Evolutionary conservation across 306 rosid genomes (phyloP).

Genomic region (Quercus robur): DNA sequence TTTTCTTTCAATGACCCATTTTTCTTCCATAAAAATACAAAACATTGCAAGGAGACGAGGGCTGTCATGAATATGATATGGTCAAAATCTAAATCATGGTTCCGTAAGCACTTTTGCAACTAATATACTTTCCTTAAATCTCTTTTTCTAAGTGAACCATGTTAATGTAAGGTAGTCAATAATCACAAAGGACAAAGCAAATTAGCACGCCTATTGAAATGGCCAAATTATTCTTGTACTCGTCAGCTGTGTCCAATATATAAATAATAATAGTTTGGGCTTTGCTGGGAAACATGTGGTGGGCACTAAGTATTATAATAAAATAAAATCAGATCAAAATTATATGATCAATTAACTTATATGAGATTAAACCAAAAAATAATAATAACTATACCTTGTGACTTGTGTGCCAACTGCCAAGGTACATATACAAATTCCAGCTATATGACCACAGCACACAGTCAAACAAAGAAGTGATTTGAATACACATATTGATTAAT

Average conservation of each 20-base stretch:
- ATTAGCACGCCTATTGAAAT: slow-evolving; percentile 10
- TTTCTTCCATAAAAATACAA: slow-evolving; percentile 25
- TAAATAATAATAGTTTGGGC: neutral
- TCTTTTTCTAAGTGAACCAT: slow-evolving; percentile 6
- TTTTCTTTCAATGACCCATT: slow-evolving; percentile 35
- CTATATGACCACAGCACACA: too few species aligned
- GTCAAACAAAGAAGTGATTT: too few species aligned
- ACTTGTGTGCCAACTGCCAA: neutral
- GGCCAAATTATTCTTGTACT: neutral
- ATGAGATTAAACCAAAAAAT: too few species aligned
- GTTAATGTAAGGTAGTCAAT: slow-evolving; percentile 5
- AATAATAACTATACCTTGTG: too few species aligned
- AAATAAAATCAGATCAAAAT: neutral
- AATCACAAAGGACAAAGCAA: slow-evolving; percentile 2
- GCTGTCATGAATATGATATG: slow-evolving; percentile 41
- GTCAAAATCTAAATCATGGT: slow-evolving; percentile 27
- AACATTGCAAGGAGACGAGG: slow-evolving; percentile 34
- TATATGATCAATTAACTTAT: neutral
- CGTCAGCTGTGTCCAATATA: neutral
- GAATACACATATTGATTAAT: too few species aligned
- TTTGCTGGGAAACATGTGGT: neutral
- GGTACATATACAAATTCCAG: too few species aligned
- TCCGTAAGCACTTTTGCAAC: slow-evolving; percentile 33
- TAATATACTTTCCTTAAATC: neutral
- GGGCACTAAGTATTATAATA: neutral